Base-by-base conservation (phyloP, 495 filamentous ascomycete species). In the Hypoxylon perforatum region DNA sequence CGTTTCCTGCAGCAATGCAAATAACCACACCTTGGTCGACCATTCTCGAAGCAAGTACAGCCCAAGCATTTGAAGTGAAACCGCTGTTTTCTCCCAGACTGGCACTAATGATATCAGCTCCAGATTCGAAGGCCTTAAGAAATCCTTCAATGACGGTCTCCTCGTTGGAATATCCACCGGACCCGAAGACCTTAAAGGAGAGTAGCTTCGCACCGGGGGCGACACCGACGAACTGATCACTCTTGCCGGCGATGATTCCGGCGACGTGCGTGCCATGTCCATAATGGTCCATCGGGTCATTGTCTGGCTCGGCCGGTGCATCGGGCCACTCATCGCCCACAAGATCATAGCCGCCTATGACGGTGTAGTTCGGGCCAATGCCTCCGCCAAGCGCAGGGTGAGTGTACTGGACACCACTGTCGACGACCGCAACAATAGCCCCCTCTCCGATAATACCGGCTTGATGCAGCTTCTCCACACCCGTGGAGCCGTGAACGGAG, bases 221-320 rank as follows among this genome's bases (percentile, higher is more conserved):
- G 42, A 85, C 83, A 9, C 82, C 81, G 12, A 77, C 75, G 54
- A 81, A 82, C 55, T 67, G 70, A 11, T 75, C 72, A 41, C 60
- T 68, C 54, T 83, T 77, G 19, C 77, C 82, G 35, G 80, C 81
- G 69, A 86, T 80, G 28, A 83, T 80, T n/a, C 80, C 80, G 17
- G 80, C 65, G 14, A 81, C 80, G 52, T 82, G 80, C 9, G 82
- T 86, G 12, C 82, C 83, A 55, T 81, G 79, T n/a, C 78, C 78
- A 19, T 70, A 56, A 9, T 67, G 61, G 53, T 84, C 80, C 48
- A 76, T 69, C 0, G 80, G 79, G 61, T 83, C 82, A 33, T 72
- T 51, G 38, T 80, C 78, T 19, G 80, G 79, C 25, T 46, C 46
- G 25, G 68, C 66, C 12, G 62, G 49, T 15, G 45, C 63, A 30